Evolutionary conservation across 345 rosid species (phyloP).

Genomic region (Eucalyptus grandis): DNA sequence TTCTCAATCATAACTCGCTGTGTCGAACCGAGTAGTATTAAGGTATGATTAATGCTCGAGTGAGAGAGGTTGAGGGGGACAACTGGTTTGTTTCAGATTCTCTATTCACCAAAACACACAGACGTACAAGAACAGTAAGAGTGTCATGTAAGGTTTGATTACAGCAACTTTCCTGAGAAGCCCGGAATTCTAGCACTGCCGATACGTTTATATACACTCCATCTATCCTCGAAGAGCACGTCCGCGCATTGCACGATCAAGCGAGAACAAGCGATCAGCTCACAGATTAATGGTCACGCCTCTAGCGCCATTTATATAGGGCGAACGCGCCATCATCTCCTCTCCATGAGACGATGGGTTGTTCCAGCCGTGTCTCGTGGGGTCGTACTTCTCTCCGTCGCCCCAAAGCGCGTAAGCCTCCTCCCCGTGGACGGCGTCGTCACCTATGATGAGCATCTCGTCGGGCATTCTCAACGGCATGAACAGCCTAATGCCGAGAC

Average conservation of each 20-base stretch:
- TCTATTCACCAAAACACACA: neutral
- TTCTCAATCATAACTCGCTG: neutral
- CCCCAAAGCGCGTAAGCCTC: slow-evolving; percentile 99
- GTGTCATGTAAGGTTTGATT: neutral
- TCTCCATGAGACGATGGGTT: slow-evolving; percentile 4
- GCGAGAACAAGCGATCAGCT: neutral
- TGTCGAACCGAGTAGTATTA: neutral
- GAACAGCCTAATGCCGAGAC: slow-evolving; percentile 35
- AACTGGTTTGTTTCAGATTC: neutral
- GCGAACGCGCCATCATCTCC: slow-evolving; percentile 25
- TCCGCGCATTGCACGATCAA: neutral
- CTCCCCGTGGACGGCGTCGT: slow-evolving; percentile 92
- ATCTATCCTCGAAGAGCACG: neutral
- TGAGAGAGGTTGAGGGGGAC: neutral
- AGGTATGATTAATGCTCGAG: neutral
- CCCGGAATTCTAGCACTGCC: neutral
- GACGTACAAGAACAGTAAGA: neutral
- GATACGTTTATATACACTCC: neutral
- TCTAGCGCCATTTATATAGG: slow-evolving; percentile 46
- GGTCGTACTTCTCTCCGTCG: slow-evolving; percentile 86
- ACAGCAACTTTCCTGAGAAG: neutral
- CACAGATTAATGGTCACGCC: slow-evolving; percentile 69
- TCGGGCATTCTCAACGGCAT: slow-evolving; percentile 84
- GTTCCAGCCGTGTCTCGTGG: slow-evolving; percentile 18
- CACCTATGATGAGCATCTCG: slow-evolving; percentile 68